Evolutionary conservation across 352 stramenopile species (phyloP).

Genomic region (Thalassiosira livingstoniorum): DNA sequence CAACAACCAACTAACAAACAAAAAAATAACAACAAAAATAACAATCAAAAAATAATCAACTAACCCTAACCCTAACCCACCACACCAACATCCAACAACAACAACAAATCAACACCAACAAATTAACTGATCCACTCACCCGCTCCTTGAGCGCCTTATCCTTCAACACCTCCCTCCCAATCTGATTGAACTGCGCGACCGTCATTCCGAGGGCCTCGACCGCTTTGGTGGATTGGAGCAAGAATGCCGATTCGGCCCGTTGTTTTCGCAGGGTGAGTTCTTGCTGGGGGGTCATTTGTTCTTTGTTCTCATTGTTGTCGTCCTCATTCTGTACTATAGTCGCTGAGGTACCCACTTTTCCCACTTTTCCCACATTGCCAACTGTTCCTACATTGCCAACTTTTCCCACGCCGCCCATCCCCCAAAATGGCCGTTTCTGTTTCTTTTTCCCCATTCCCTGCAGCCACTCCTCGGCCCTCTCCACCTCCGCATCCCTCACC

Average conservation of each 20-base stretch:
- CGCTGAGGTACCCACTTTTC: no score
- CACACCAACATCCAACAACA: no score
- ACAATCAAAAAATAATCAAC: no score
- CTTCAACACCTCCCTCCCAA: slow-evolving; percentile 60
- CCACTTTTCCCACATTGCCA: no score
- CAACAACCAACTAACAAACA: neutral
- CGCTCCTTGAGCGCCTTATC: slow-evolving; percentile 63
- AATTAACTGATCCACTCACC: slow-evolving; percentile 6
- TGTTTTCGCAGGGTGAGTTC: slow-evolving; percentile 13
- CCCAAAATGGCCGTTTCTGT: no score
- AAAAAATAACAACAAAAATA: neutral
- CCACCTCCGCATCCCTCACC: slow-evolving; percentile 60
- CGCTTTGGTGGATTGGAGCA: slow-evolving; percentile 58
- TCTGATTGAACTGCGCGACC: slow-evolving; percentile 73
- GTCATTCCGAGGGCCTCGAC: slow-evolving; percentile 69
- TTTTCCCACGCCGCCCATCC: no score
- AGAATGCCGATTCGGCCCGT: slow-evolving; percentile 41
- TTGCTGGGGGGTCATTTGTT: neutral
- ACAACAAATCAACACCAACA: slow-evolving; percentile 1
- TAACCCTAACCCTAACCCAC: no score
- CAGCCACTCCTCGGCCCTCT: slow-evolving; percentile 1
- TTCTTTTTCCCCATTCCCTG: neutral
- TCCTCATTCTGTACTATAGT: no score
- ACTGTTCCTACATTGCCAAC: no score
- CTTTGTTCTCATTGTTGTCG: neutral